Evolutionary conservation across 352 stramenopile species (phyloP), one percentile per base, ranked within the genome.

Genomic region (Globisporangium uncinulatum): DNA sequence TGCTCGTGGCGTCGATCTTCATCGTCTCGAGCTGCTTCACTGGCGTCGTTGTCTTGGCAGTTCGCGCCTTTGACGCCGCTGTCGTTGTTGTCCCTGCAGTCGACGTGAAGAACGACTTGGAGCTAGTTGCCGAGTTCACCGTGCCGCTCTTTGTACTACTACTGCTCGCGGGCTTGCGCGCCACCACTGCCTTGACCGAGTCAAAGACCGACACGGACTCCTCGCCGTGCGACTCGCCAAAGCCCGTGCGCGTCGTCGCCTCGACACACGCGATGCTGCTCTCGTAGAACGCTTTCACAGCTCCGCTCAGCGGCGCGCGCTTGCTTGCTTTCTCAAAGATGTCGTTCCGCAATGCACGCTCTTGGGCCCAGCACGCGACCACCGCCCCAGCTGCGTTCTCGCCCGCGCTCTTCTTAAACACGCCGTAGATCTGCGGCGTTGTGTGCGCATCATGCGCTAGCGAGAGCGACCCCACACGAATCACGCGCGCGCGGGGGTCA

Each of bases 191-290:
- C 41, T 72, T 74, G 42, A 87, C 70, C 19, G 61, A 59, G 57
- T 90, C 80, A 19, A 90, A 90, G 20, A 71, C 62, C 20, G 80
- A 87, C 43, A 87, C 69, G 14, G 80, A 80, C 46, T 90, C 77
- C 59, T 88, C 80, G 4, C 80, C 80, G 37, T 84, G 69, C 1
- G 66, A 61, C 11, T 75, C 68, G 9, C 67, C 74, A 19, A 85
- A 70, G 46, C 77, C 73, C n/a, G 74, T 69, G 15, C 80, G 74
- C 24, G 72, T 70, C n/a, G 70, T 85, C 43, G 76, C 77, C 47
- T 86, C 72, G 1, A 43, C 20, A 48, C 77, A 87, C 48, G 64
- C 56, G 19, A 90, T 66, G n/a, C 61, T 65, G 48, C 77, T 87
- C 2, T 60, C 54, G 50, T 85, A 90, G 44, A 87, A 79, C 15